Base-by-base conservation (phyloP, 768 basidiomycete species). In the Rhizopogon roseolus region DNA sequence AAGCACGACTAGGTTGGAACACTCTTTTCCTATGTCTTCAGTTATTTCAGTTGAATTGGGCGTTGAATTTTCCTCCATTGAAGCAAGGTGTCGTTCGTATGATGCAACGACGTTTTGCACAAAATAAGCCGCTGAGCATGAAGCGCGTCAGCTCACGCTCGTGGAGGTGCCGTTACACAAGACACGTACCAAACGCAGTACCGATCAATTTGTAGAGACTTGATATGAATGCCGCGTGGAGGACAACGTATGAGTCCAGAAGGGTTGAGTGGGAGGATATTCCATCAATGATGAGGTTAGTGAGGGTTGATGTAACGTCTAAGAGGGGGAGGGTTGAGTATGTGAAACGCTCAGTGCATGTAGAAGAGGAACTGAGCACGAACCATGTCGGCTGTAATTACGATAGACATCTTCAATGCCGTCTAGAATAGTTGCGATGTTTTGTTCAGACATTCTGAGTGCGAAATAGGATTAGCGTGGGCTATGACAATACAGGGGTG, bases 381-480 rank as follows among this genome's bases (percentile, higher is more conserved):
- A 50, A 92, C 93, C 90, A 67, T 96, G 83, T 52, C 94, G 79
- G 41, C 85, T 75, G 67, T 93, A 72, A 27, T 82, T 81, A 50
- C 90, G 78, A 64, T 94, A 96, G 10, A 90, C 64, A 3, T 80
- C 82, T 62, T 95, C 93, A 13, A 94, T 72, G 38, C 81, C 79
- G 41, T 81, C 81, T 16, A 95, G 62, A 27, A 96, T 89, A 0
- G 80, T 77, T 2, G 79, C 74, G 53, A 96, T 86, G 57, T 95
- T 97, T 65, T 88, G 88, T 68, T 98, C 95, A 59, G 87, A 92
- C 84, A 96, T 79, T 58, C 93, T 94, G 58, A 39, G 41, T n/a
- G 29, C 6, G 19, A 19, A n/a, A 6, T 10, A 34, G 36, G 54
- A 29, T 32, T 32, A 58, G 36, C 34, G 27, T 9, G 34, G 2